Conservation (phyloP, 169 alveolate species). For the Plasmodium ovale region DNA sequence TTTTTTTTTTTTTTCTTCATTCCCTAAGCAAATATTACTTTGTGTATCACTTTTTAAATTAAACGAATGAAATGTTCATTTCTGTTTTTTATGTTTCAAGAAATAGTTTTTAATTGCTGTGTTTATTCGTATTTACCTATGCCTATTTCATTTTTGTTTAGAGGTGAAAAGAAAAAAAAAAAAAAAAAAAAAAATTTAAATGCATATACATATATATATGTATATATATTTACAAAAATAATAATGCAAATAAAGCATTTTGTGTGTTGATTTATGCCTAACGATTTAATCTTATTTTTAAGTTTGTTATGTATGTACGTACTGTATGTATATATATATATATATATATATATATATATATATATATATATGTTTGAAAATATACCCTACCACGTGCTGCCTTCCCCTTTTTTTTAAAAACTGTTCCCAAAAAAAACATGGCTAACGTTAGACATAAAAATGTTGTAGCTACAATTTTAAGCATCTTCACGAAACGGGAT, state of each 20-base stretch:
- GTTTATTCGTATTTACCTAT: background rate
- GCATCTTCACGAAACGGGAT: background rate
- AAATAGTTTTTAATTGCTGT: constrained; percentile 7
- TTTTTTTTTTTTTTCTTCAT: too few relatives aligned
- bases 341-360: constrained; percentile 19
- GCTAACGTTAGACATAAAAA: constrained; percentile 4
- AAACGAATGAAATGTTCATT: constrained; percentile 11
- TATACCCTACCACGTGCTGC: background rate
- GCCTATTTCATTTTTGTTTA: background rate
- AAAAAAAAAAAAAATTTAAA: constrained; percentile 1
- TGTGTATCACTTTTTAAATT: constrained; percentile 23
- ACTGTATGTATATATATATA: too few relatives aligned
- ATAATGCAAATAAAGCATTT: constrained; percentile 8
- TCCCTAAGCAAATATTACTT: too few relatives aligned
- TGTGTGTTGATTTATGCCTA: background rate
- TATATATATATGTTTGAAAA: constrained; percentile 7
- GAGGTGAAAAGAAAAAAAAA: background rate
- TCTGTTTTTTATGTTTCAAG: constrained; percentile 21
- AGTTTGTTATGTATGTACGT: too few relatives aligned
- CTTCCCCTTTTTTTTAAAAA: constrained; percentile 1
- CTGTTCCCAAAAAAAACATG: background rate
- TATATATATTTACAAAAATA: constrained; percentile 8
- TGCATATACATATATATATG: too few relatives aligned
- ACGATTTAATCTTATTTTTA: background rate
- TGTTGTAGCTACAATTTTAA: background rate